Percentiles rank a stretch among this genome's conserved stretches.
phyloP scores from a whole-genome alignment of 2,329 filamentous ascomycete species.

The Tricladium varicosporioides region DNA sequence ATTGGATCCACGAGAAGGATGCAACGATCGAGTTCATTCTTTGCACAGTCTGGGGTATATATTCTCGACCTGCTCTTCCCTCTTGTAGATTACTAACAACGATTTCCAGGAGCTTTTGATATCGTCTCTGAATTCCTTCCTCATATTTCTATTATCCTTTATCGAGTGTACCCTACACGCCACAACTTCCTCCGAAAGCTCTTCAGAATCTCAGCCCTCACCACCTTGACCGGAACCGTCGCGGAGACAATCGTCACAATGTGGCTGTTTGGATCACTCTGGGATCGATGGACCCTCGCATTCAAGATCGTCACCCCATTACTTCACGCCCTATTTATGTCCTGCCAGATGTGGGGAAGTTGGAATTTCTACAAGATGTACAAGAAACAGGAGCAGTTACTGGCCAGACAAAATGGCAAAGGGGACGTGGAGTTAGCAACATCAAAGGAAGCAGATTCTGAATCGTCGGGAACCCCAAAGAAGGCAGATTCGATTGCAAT shows the following conservation, averaged over 20 bases:
- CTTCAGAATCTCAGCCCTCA: constrained; percentile 37
- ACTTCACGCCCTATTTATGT: constrained; percentile 41
- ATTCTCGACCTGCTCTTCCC: no score
- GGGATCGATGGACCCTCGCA: constrained; percentile 40
- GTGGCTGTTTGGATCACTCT: constrained; percentile 43
- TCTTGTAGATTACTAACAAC: constrained; percentile 12
- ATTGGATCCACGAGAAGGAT: constrained; percentile 27
- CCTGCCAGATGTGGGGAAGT: constrained; percentile 43
- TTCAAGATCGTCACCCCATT: constrained; percentile 45
- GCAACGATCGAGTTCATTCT: constrained; percentile 32
- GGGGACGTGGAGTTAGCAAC: constrained; percentile 1
- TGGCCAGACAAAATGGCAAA: constrained; percentile 4
- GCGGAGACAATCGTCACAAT: constrained; percentile 43
- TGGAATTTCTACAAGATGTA: constrained; percentile 42
- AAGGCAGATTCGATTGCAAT: no score
- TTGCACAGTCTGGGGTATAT: constrained; percentile 31
- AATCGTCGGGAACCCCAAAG: no score
- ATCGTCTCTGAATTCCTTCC: constrained; percentile 46
- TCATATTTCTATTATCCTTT: constrained; percentile 44
- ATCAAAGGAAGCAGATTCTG: background rate
- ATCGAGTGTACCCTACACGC: constrained; percentile 39
- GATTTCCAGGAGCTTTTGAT: constrained; percentile 42
- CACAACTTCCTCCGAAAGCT: constrained; percentile 40
- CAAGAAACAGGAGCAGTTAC: constrained; percentile 24
- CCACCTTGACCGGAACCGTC: constrained; percentile 39